phyloP scores from a whole-genome alignment of 1,284 basidiomycete species.

The Pyrrhoderma lamaoense region DNA sequence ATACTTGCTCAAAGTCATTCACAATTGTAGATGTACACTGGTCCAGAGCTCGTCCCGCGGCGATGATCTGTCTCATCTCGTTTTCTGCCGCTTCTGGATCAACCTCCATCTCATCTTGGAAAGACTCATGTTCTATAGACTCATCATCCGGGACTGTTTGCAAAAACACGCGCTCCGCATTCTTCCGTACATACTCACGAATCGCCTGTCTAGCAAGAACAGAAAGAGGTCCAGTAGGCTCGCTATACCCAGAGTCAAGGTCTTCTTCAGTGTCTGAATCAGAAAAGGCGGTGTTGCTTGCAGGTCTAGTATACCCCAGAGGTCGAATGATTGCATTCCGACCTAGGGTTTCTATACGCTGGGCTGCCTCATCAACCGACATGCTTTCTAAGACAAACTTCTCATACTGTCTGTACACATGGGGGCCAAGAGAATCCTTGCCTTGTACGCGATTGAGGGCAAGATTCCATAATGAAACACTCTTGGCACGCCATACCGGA shows the following conservation, averaged over 20 bases:
- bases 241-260: not conserved
- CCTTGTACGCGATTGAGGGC: constrained; percentile 16
- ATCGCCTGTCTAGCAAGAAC: constrained; percentile 44
- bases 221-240: constrained; percentile 32
- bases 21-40: constrained; percentile 48
- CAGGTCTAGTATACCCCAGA: not conserved
- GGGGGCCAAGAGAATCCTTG: constrained; percentile 28
- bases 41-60: constrained; percentile 54
- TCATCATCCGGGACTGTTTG: constrained; percentile 34
- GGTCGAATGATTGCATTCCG: constrained; percentile 19
- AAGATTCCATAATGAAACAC: constrained; percentile 31
- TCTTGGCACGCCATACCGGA: constrained; percentile 34
- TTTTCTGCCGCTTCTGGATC: constrained; percentile 22
- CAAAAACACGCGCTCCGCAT: constrained; percentile 46
- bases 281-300: not conserved
- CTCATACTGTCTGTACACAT: constrained; percentile 39
- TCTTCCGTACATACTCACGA: constrained; percentile 41
- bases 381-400: constrained; percentile 46
- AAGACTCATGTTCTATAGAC: not conserved
- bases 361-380: constrained; percentile 41
- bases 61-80: constrained; percentile 40
- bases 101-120: constrained; percentile 19
- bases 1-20: constrained; percentile 46
- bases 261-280: not conserved
- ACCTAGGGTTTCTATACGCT: constrained; percentile 29